Evolutionary conservation across 768 basidiomycete genomes (phyloP), one percentile per base, ranked within the genome.

Genomic region (Neoboletus magnificus): DNA sequence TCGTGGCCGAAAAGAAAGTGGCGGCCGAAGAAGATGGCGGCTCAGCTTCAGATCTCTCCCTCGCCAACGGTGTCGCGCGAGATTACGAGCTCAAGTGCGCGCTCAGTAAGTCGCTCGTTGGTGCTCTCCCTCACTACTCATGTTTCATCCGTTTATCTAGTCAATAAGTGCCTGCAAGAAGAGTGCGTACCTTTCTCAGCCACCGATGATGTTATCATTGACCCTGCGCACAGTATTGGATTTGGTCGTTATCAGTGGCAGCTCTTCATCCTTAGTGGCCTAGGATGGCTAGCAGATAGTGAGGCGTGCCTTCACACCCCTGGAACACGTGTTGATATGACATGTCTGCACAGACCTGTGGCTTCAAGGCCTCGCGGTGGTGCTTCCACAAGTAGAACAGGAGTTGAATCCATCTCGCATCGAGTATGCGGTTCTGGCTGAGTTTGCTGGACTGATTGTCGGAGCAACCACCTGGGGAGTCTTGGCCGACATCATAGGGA

Each of bases 241-340:
- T 81, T 77, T 40, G 80, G 80, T 15, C 73, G 71, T 40, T 81
- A 81, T 66, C 80, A 81, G 52, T 64, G 70, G 50, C 76, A 80
- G 59, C 72, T 81, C 30, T 80, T 81, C 61, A 20, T 73, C 25
- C 66, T 81, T 16, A 71, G 76, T 48, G 79, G 79, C 51, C 62
- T 80, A 6, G 79, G 79, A 52, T 80, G 80, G 79, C 58, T 76
- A 43, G 78, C 76, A 49, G 80, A 80, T 60, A 79, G 79, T 81
- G 40, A 58, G 76, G 37, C 20, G 36, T 37, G 25, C 35, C 29
- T 45, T 48, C 37, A 37, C 41, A 22, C 23, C 50, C 52, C 58
- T 71, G 76, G 41, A 42, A 52, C 61, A 60, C 55, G 52, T 65
- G 63, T 7, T 60, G 27, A 59, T 15, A 18, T 43, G 48, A 47